phyloP scores from a whole-genome alignment of 2,329 filamentous ascomycete species.

The Cadophora malorum region DNA sequence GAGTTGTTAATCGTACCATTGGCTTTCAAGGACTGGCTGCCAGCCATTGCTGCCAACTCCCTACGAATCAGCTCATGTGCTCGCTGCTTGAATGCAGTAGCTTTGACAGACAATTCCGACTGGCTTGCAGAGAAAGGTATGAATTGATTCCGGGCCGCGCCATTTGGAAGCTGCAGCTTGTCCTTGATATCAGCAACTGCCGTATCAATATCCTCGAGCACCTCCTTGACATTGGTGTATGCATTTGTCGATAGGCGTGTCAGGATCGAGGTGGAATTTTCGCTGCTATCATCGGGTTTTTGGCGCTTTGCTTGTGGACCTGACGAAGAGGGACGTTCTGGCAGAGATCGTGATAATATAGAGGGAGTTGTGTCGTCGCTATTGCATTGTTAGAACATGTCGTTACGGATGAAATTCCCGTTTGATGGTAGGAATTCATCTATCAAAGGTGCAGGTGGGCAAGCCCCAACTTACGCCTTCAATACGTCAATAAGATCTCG shows the following conservation, averaged over 20 bases:
- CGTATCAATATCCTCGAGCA: constrained; percentile 63
- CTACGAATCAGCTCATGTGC: constrained; percentile 67
- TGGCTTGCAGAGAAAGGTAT: constrained; percentile 33
- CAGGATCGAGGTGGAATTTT: constrained; percentile 51
- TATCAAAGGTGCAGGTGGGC: background rate
- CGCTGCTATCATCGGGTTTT: constrained; percentile 55
- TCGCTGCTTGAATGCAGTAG: constrained; percentile 61
- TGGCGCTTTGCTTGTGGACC: constrained; percentile 67
- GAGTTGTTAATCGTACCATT: constrained; percentile 27
- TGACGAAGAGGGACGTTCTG: constrained; percentile 50
- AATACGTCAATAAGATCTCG: constrained; percentile 52
- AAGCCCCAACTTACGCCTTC: constrained; percentile 48
- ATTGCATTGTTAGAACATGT: constrained; percentile 43
- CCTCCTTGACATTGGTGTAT: constrained; percentile 68
- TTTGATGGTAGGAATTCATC: background rate
- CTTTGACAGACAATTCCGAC: constrained; percentile 39
- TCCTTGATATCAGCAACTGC: constrained; percentile 56
- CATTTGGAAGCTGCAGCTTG: constrained; percentile 52
- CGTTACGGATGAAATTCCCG: background rate
- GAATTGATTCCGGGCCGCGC: constrained; percentile 37
- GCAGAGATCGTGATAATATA: constrained; percentile 61
- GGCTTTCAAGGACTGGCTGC: constrained; percentile 45
- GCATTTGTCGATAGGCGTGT: constrained; percentile 48
- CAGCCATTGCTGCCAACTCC: constrained; percentile 60
- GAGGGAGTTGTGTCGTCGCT: constrained; percentile 62